Conservation (phyloP, 2,329 filamentous ascomycete species). For the Lecanoromycetidae sp. region DNA sequence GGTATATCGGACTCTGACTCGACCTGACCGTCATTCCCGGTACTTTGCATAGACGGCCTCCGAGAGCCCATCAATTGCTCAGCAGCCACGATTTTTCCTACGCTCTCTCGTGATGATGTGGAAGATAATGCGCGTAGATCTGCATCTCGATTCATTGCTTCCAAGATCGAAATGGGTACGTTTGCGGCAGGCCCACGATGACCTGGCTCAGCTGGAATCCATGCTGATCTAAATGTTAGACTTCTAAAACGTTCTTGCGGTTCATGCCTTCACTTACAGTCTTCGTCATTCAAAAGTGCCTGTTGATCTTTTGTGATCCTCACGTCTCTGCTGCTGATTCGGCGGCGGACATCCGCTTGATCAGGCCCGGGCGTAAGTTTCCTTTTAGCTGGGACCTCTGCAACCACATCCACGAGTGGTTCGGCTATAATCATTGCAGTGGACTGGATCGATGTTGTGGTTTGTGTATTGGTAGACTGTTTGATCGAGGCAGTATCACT, state of each 20-base stretch:
- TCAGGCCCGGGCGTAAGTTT: too few species aligned
- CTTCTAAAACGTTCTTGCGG: constrained; percentile 19
- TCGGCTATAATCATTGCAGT: too few species aligned
- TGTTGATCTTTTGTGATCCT: constrained; percentile 39
- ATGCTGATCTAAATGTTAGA: constrained; percentile 13
- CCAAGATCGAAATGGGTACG: constrained; percentile 15
- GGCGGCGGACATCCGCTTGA: constrained; percentile 4
- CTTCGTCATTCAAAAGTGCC: constrained; percentile 34
- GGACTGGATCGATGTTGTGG: too few species aligned
- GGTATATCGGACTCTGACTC: constrained; percentile 10
- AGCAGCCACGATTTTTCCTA: background rate
- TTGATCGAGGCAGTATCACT: too few species aligned
- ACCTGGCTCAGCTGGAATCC: constrained; percentile 17
- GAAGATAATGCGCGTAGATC: background rate
- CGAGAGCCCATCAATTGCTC: background rate
- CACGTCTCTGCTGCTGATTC: constrained; percentile 33
- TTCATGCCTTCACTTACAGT: constrained; percentile 23
- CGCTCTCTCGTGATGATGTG: background rate
- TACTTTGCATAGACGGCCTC: background rate
- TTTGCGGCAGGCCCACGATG: constrained; percentile 16
- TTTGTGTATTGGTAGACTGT: too few species aligned
- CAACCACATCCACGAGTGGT: too few species aligned
- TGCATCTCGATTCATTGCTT: constrained; percentile 11
- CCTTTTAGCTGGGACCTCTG: background rate
- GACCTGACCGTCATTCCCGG: background rate